phyloP scores from a whole-genome alignment of 305 asterid species.

The Plantago coronopus region DNA sequence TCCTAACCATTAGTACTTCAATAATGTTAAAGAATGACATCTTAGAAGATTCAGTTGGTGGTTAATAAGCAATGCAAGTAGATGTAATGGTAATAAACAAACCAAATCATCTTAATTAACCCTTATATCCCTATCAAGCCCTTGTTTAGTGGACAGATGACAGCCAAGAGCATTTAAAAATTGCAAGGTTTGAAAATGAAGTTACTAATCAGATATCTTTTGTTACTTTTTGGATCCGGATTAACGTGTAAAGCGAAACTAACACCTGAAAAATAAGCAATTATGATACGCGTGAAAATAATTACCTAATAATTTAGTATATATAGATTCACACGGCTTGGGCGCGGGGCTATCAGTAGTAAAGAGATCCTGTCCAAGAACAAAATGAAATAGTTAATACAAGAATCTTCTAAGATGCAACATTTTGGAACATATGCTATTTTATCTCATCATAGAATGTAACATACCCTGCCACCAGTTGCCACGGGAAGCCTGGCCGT shows the following conservation, averaged over 20 bases:
- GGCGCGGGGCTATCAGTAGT: conserved; percentile 43
- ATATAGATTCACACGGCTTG: conserved; percentile 29
- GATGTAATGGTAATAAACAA: too few species aligned
- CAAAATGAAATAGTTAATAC: background rate
- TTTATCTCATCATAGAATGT: background rate
- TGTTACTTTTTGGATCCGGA: too few species aligned
- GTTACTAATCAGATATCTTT: too few species aligned
- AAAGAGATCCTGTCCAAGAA: conserved; percentile 63
- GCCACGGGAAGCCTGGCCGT: conserved; percentile 73
- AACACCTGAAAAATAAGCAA: background rate
- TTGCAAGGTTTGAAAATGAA: background rate
- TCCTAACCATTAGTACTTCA: background rate
- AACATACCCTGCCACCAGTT: conserved; percentile 90
- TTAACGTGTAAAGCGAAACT: too few species aligned
- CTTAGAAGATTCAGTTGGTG: background rate
- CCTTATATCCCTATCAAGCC: background rate
- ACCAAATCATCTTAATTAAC: background rate
- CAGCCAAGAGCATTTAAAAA: background rate
- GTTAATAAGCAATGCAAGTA: too few species aligned
- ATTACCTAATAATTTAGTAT: conserved; percentile 40
- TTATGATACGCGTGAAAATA: background rate
- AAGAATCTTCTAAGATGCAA: background rate
- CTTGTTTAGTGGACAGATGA: conserved; percentile 1
- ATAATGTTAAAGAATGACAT: background rate
- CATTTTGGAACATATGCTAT: background rate